Base-by-base conservation (phyloP, 805 yeast genomes). In the Candida insectorum region DNA sequence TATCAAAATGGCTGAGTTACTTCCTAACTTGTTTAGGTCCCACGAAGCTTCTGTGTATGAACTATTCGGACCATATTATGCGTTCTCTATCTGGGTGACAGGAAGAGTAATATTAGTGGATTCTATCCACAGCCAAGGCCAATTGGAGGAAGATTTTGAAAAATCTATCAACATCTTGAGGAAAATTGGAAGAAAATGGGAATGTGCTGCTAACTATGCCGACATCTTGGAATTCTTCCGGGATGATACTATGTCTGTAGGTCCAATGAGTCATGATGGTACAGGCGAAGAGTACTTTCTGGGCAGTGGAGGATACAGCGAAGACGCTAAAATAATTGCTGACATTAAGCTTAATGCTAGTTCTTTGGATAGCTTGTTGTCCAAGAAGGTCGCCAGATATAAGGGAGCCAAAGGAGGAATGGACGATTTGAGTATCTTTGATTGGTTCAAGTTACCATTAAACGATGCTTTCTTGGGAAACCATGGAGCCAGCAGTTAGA, bases 51-150 rank as follows among this genome's bases (percentile, higher is more conserved):
- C 27, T 2, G 39, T 44, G 4, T 40, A 41, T 24, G 40, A 32
- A 24, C 11, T 39, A 4, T 34, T 44, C 21, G 51, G 51, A 2
- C 51, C 51, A 2, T 41, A 42, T 23, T 46, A 44, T 35, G 44
- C 49, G 2, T 46, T 46, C 33, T 27, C 43, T 5, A 27, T 46
- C 9, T 46, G 51, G 51, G 49, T 46, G 3, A 30, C 42, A 34
- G 47, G 43, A 2, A 34, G 51, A 30, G 39, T 46, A 2, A 20
- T 44, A 4, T 30, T 46, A 20, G 51, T 44, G 7, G 26, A 43
- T 26, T 30, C 42, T 10, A 33, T 45, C 10, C 20, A 33, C 21
- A 29, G 26, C 11, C 16, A 31, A 16, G 38, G 34, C 5, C 40
- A 40, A 26, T 21, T 42, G 21, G 39, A 26, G 17, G 36, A 30